Evolutionary conservation across 495 filamentous ascomycete species (phyloP).

Genomic region (Margaritispora aquatica): DNA sequence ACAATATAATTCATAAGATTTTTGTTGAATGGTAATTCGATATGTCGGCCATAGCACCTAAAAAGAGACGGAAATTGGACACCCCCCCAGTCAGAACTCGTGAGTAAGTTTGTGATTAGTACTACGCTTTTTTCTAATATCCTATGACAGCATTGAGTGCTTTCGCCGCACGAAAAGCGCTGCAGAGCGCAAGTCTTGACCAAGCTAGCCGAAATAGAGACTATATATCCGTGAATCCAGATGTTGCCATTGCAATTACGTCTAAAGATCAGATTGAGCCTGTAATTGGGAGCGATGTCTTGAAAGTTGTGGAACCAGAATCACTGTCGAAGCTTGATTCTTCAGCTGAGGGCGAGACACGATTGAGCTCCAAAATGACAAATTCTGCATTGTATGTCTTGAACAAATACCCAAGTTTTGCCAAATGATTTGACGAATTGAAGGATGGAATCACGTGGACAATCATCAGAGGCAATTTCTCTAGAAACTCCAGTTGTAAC

Average conservation of each 20-base stretch:
- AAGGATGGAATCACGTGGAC: slow-evolving; percentile 12
- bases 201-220: background rate
- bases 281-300: background rate
- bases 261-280: background rate
- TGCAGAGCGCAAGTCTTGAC: slow-evolving; percentile 15
- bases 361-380: background rate
- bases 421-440: background rate
- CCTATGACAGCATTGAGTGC: slow-evolving; percentile 38
- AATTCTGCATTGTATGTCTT: background rate
- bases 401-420: too few relatives aligned
- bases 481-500: slow-evolving; percentile 16
- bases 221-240: background rate
- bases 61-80: slow-evolving; percentile 39
- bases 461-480: slow-evolving; percentile 8
- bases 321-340: too few relatives aligned
- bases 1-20: background rate
- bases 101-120: slow-evolving; percentile 21
- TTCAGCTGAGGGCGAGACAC: too few relatives aligned
- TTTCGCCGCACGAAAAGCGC: slow-evolving; percentile 41
- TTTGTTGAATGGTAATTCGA: background rate
- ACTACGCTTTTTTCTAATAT: slow-evolving; percentile 5
- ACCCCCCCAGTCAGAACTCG: slow-evolving; percentile 23
- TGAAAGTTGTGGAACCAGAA: background rate
- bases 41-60: slow-evolving; percentile 29
- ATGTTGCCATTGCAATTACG: background rate